These are phyloP conservation scores for Candida gorgasii DNA, from an alignment of 805 yeast species.

Conservation along the genomic window DNA sequence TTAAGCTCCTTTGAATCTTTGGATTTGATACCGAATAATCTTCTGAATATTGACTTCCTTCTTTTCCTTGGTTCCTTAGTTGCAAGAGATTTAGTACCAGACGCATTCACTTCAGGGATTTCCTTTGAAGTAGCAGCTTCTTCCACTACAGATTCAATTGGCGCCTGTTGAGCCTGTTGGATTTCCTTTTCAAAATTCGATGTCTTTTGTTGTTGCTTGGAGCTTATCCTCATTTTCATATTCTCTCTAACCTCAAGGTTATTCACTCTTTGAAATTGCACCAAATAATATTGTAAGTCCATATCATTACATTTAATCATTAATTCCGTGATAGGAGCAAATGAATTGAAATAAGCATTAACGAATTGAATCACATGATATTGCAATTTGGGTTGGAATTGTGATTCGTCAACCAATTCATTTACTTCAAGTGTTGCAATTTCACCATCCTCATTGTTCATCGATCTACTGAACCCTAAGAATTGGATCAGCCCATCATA, in stretches of 20 bases:
- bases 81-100: too few relatives aligned
- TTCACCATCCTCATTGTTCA: constrained; percentile 19
- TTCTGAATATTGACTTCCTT: constrained; percentile 15
- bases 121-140: neutral
- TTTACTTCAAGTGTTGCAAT: constrained; percentile 20
- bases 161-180: neutral
- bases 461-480: constrained; percentile 14
- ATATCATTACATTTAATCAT: constrained; percentile 20
- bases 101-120: constrained; percentile 7
- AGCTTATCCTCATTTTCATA: constrained; percentile 15
- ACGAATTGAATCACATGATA: constrained; percentile 23
- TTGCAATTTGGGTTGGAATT: constrained; percentile 23
- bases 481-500: constrained; percentile 22
- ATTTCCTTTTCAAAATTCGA: neutral
- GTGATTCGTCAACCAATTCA: constrained; percentile 22
- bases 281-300: constrained; percentile 14
- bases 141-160: too few relatives aligned
- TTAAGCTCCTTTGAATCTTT: too few relatives aligned
- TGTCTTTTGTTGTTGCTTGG: constrained; percentile 6
- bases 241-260: constrained; percentile 14
- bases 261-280: constrained; percentile 12
- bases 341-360: constrained; percentile 24
- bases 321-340: constrained; percentile 21
- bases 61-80: constrained; percentile 1
- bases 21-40: constrained; percentile 12